Evolutionary conservation across 352 stramenopile species (phyloP), one percentile per base, ranked within the genome.

Genomic region (Phytophthora constricta): DNA sequence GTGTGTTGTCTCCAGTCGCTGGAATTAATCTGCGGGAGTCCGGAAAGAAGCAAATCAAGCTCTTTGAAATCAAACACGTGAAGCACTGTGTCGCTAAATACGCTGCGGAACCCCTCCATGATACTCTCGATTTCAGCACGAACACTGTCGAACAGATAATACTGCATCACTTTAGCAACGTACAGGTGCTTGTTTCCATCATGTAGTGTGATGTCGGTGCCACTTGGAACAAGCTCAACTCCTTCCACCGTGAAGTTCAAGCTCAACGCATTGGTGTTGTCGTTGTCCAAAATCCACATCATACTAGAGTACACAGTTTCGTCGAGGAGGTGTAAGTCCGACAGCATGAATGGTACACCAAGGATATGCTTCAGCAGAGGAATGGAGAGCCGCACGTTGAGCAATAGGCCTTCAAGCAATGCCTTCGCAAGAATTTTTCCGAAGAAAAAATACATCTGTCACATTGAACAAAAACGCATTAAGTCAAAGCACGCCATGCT

Each of bases 21-120:
- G 13, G 97, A 68, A 60, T 98, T 90, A 50, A 98, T 96, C 28
- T 84, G 55, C 3, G 74, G 57, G 39, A 97, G 62, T 1, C 88
- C 88, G 2, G 83, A 92, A 8, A 96, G 54, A 33, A 96, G 43
- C 13, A 96, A 58, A n/a, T 93, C 87, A 1, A 99, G 77, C 79
- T 99, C 97, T 78, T 99, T 97, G 76, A 98, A 98, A 70, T 99
- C 97, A 68, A 99, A 99, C 11, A 99, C 80, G 42, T 97, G 96
- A 10, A 99, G 80, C 19, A 98, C 74, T n/a, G 92, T 87, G 62
- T 98, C 93, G 2, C 93, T 97, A 17, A 99, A 87, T 16, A 99
- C 88, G 58, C 98, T 97, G 59, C 95, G 98, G 47, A 99, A 95
- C 14, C 98, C 88, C 4, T 84, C 71, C 42, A 89, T 54, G 3